Conservation (phyloP, 768 basidiomycete genomes). For the Boletus huronensis region DNA sequence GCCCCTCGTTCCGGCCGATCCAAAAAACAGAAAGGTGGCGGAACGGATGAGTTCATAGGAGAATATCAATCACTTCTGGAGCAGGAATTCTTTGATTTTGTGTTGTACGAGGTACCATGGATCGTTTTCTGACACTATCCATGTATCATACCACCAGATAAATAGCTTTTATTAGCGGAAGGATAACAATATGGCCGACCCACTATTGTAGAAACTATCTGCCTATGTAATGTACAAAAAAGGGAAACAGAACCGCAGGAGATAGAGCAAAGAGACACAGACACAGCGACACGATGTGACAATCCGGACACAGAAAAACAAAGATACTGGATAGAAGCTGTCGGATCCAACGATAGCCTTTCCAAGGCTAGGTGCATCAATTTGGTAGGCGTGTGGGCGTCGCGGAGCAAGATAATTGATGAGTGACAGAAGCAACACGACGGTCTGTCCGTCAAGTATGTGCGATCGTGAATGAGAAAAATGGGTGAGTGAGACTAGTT, state of each 20-base stretch:
- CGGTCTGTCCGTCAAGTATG: constrained; percentile 23
- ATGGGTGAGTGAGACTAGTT: constrained; percentile 11
- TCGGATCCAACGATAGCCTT: constrained; percentile 11
- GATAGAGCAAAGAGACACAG: constrained; percentile 24
- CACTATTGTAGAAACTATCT: constrained; percentile 49
- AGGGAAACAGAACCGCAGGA: constrained; percentile 17
- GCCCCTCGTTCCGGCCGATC: constrained; percentile 59
- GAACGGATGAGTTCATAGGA: constrained; percentile 71
- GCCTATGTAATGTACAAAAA: constrained; percentile 41
- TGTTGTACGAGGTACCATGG: constrained; percentile 91
- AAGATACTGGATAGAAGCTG: constrained; percentile 13
- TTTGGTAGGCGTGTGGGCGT: constrained; percentile 13
- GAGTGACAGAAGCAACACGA: constrained; percentile 10
- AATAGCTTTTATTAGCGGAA: constrained; percentile 52
- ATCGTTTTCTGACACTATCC: constrained; percentile 54
- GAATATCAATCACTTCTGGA: constrained; percentile 94
- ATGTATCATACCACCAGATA: constrained; percentile 19
- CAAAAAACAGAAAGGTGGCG: constrained; percentile 33
- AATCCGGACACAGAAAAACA: constrained; percentile 18
- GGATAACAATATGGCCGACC: constrained; percentile 60
- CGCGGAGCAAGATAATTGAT: constrained; percentile 13
- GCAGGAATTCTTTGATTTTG: constrained; percentile 94
- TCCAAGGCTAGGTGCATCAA: constrained; percentile 5
- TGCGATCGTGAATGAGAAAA: constrained; percentile 11
- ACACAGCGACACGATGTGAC: constrained; percentile 13